A percentile compares a stretch with the other conserved stretches of the same genome.
Evolutionary conservation across 1,139 yeast species (phyloP).

Genomic region (Arxiozyma bovina): DNA sequence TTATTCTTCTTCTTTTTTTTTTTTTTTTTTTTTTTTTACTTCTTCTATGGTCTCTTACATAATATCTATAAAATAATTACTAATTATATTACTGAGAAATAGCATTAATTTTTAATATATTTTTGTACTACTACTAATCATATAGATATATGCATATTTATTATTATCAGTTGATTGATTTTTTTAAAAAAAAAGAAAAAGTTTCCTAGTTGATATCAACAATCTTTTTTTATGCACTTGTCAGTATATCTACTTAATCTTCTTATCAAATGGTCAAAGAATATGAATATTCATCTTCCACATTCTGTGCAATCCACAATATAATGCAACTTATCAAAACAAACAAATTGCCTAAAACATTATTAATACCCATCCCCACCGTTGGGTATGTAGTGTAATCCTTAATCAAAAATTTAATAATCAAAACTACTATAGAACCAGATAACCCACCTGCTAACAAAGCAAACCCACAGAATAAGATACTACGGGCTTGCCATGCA

Average conservation of each 20-base stretch:
- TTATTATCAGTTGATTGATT: too few relatives aligned
- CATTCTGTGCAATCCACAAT: slow-evolving; percentile 88
- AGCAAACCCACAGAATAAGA: slow-evolving; percentile 85
- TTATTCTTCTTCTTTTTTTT: too few relatives aligned
- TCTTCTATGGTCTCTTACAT: too few relatives aligned
- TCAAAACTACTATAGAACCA: slow-evolving; percentile 81
- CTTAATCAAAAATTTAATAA: slow-evolving; percentile 73
- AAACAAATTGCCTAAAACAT: slow-evolving; percentile 69
- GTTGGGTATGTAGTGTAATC: slow-evolving; percentile 74
- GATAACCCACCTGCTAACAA: slow-evolving; percentile 90
- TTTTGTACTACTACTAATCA: not conserved
- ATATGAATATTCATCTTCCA: slow-evolving; percentile 91
- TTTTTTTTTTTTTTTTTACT: too few relatives aligned
- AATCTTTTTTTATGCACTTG: not conserved
- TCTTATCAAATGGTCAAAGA: slow-evolving; percentile 56
- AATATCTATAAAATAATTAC: not conserved
- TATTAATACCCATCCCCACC: slow-evolving; percentile 87
- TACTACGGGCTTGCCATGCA: slow-evolving; percentile 90
- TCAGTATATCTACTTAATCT: too few relatives aligned
- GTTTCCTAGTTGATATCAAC: not conserved
- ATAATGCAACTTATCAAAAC: slow-evolving; percentile 82
- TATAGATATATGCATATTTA: not conserved
- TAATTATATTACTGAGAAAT: not conserved
- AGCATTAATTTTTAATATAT: too few relatives aligned
- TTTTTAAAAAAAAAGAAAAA: too few relatives aligned